These are phyloP conservation scores for Penicillium tannophilum DNA, from an alignment of 495 filamentous ascomycete genomes.

Conservation along the genomic window DNA sequence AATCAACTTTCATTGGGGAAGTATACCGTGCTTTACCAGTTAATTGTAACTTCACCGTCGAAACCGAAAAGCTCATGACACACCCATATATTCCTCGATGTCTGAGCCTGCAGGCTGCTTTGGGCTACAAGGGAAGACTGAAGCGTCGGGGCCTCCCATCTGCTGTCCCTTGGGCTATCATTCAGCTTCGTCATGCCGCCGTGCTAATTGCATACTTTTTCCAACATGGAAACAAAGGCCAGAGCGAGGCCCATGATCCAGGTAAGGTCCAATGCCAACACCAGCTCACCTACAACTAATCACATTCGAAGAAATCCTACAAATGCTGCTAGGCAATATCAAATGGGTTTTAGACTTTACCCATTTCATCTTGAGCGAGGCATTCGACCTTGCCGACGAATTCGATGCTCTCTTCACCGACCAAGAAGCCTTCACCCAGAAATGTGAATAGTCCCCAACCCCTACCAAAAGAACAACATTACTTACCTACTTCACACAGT, in stretches of 20 bases:
- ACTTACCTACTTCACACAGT: conserved; percentile 24
- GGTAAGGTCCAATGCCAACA: conserved; percentile 42
- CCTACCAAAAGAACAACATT: neutral
- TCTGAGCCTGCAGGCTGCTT: conserved; percentile 68
- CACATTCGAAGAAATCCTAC: conserved; percentile 38
- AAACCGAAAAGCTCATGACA: conserved; percentile 70
- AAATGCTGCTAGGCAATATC: conserved; percentile 46
- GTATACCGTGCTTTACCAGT: conserved; percentile 67
- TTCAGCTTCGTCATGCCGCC: conserved; percentile 71
- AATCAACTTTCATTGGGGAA: conserved; percentile 60
- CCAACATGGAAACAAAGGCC: conserved; percentile 46
- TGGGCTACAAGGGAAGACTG: conserved; percentile 64
- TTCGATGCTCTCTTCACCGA: conserved; percentile 45
- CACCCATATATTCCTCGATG: conserved; percentile 67
- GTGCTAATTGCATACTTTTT: conserved; percentile 66
- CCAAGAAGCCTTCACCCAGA: conserved; percentile 46
- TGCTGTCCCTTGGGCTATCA: conserved; percentile 71
- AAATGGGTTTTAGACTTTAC: conserved; percentile 72
- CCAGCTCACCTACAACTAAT: neutral
- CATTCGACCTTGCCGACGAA: conserved; percentile 63
- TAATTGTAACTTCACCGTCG: conserved; percentile 69
- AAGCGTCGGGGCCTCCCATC: conserved; percentile 61
- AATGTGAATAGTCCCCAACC: conserved; percentile 28
- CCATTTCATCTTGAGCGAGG: conserved; percentile 66
- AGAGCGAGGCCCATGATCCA: conserved; percentile 64